Conservation (phyloP, 1,284 basidiomycete genomes). For the Cutaneotrichosporon sp. region DNA sequence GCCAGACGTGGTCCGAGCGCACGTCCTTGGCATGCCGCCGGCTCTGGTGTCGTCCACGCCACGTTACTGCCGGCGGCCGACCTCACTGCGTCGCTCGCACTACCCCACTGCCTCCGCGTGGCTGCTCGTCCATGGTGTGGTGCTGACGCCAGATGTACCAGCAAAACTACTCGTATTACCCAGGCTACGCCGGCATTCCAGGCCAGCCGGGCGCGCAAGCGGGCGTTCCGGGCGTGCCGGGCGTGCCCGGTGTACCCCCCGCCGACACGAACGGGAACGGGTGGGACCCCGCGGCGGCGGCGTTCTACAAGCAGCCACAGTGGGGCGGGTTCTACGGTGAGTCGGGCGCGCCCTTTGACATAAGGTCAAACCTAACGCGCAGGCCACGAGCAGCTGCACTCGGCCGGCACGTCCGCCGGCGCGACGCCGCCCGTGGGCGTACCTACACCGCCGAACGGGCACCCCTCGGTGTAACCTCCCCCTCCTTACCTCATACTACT, state of each 20-base stretch:
- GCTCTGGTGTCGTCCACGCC: no score
- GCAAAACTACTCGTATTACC: constrained; percentile 44
- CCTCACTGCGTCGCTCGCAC: no score
- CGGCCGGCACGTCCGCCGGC: no score
- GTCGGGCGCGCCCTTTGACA: constrained; percentile 9
- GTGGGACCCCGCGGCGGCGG: constrained; percentile 39
- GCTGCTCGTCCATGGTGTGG: no score
- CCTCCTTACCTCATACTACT: no score
- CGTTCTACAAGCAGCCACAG: constrained; percentile 36
- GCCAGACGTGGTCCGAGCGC: no score
- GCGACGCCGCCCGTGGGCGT: constrained; percentile 1
- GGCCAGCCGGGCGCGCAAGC: constrained; percentile 36
- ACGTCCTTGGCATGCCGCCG: no score
- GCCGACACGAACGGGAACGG: constrained; percentile 13
- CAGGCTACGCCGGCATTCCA: constrained; percentile 34
- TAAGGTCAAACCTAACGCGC: not conserved
- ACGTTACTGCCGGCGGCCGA: no score
- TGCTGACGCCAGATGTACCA: constrained; percentile 24
- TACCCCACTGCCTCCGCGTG: no score
- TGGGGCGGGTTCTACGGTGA: constrained; percentile 45
- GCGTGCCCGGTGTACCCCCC: not conserved
- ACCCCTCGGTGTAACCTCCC: not conserved
- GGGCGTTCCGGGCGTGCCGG: constrained; percentile 4
- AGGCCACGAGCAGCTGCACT: constrained; percentile 4
- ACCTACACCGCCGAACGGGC: constrained; percentile 10